Conservation (phyloP, 1,284 basidiomycete species). For the Cryptococcus sp. region DNA sequence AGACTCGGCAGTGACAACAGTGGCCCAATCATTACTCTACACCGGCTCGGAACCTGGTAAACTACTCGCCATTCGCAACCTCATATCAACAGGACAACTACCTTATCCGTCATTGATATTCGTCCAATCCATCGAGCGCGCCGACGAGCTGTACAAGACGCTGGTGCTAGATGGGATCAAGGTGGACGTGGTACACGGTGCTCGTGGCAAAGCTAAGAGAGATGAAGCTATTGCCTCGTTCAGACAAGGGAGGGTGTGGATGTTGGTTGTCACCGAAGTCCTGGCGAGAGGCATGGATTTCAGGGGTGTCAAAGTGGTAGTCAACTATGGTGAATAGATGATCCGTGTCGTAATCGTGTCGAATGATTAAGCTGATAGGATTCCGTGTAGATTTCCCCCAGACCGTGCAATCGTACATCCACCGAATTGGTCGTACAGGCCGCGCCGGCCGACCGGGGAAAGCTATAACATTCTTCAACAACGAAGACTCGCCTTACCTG, state of each 20-base stretch:
- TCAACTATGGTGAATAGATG: conserved; percentile 68
- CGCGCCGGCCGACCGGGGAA: background rate
- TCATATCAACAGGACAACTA: conserved; percentile 75
- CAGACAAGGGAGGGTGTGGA: conserved; percentile 84
- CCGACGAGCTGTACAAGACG: conserved; percentile 85
- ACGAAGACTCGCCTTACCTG: conserved; percentile 83
- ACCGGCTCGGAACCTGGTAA: conserved; percentile 93
- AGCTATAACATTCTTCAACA: background rate
- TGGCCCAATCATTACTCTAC: conserved; percentile 84
- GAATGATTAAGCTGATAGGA: conserved; percentile 7
- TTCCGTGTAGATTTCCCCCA: conserved; percentile 74
- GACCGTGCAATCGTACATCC: conserved; percentile 90
- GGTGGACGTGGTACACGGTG: conserved; percentile 89
- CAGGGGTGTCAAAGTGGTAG: conserved; percentile 88
- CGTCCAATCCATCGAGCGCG: conserved; percentile 88
- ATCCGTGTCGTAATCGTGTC: background rate
- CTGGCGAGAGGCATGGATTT: conserved; percentile 98
- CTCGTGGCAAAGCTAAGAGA: conserved; percentile 80
- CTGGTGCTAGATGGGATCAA: conserved; percentile 81
- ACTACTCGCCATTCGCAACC: conserved; percentile 75
- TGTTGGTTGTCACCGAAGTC: conserved; percentile 89
- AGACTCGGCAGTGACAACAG: conserved; percentile 75
- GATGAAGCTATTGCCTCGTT: conserved; percentile 83
- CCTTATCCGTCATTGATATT: conserved; percentile 92
- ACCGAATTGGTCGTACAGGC: conserved; percentile 66